Evolutionary conservation across 2,329 filamentous ascomycete genomes (phyloP).

Genomic region (Colletotrichum chrysophilum): DNA sequence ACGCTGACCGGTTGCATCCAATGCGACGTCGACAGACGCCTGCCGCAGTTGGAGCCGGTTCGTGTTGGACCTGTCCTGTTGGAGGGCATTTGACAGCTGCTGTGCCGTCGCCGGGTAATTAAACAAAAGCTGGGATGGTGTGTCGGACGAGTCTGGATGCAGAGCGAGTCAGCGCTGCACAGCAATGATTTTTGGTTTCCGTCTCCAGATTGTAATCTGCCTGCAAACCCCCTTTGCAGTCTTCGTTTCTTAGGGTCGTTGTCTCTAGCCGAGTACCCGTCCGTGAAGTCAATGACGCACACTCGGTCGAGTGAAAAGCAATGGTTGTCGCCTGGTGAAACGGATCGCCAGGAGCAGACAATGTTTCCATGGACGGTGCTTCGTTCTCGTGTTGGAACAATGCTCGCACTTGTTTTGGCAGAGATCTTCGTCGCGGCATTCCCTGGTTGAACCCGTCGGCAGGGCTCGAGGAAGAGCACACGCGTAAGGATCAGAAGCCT

Average conservation of each 20-base stretch:
- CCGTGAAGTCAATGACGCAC: background rate
- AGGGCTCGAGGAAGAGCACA: background rate
- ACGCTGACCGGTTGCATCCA: background rate
- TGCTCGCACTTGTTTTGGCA: background rate
- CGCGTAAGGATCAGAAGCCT: background rate
- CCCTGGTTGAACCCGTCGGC: background rate
- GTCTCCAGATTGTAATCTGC: background rate
- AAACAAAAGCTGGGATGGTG: background rate
- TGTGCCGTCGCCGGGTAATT: background rate
- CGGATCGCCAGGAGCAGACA: background rate
- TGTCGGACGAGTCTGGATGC: background rate
- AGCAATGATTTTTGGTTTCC: background rate
- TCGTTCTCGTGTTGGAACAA: background rate
- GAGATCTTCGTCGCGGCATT: background rate
- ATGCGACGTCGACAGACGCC: background rate
- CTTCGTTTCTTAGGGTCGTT: background rate
- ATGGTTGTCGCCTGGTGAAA: background rate
- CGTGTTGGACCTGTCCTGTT: background rate
- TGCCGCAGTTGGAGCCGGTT: background rate
- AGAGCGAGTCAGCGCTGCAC: background rate
- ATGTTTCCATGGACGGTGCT: background rate
- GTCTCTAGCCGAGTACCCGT: background rate
- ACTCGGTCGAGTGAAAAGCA: background rate
- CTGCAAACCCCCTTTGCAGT: background rate
- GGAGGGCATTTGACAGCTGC: background rate